Evolutionary conservation across 257 asterid genomes (phyloP).

Genomic region (Apocynum venetum): DNA sequence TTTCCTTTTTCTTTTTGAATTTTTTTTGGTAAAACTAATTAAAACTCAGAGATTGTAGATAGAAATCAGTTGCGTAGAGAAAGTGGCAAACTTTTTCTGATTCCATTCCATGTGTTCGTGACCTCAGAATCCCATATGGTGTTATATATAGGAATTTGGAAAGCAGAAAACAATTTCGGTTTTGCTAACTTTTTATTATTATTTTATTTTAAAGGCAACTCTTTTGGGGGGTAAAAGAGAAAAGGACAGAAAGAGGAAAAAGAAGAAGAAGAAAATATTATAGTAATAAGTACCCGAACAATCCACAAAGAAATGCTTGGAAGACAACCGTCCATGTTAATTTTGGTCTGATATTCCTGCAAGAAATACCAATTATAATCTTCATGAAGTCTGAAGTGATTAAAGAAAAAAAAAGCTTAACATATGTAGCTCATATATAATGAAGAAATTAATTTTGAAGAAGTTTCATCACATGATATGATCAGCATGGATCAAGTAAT

Average conservation of each 20-base stretch:
- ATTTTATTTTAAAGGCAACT: too few relatives aligned
- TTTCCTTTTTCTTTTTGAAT: not conserved
- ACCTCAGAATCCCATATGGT: not conserved
- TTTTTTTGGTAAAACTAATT: too few relatives aligned
- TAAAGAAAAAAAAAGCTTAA: too few relatives aligned
- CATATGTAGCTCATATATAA: too few relatives aligned
- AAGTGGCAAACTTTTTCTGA: not conserved
- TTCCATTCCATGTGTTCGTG: not conserved
- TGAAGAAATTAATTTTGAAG: too few relatives aligned
- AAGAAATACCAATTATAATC: too few relatives aligned
- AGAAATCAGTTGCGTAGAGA: not conserved
- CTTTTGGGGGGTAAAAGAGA: too few relatives aligned
- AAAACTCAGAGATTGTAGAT: not conserved
- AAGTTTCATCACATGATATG: too few relatives aligned
- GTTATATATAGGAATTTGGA: not conserved
- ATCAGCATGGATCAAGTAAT: too few relatives aligned
- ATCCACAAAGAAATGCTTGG: conserved; percentile 39
- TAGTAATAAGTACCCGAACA: conserved; percentile 39
- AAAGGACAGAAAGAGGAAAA: too few relatives aligned
- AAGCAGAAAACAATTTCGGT: not conserved
- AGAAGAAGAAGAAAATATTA: not conserved
- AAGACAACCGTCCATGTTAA: conserved; percentile 42
- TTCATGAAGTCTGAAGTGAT: too few relatives aligned
- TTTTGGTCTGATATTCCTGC: conserved; percentile 46
- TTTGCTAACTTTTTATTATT: not conserved